These are phyloP conservation scores for Emergomyces pasteurianus DNA, from an alignment of 2,329 filamentous ascomycete genomes.

Conservation along the genomic window DNA sequence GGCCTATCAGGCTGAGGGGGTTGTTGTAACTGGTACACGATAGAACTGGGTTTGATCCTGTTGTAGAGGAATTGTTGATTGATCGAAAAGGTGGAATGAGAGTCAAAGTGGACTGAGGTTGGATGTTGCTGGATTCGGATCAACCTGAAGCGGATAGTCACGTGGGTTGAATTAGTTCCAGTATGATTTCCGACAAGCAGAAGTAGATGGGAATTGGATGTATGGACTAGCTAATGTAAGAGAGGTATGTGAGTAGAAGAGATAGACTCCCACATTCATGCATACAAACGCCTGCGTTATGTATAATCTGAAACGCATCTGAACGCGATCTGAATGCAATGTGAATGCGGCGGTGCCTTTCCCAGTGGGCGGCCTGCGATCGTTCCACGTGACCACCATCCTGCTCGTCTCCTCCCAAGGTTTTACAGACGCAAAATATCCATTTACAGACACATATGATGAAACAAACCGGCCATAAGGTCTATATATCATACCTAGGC, in stretches of 20 bases:
- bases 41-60: neutral
- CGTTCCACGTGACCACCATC: too few relatives aligned
- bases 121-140: neutral
- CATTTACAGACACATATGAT: too few relatives aligned
- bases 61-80: neutral
- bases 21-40: neutral
- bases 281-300: neutral
- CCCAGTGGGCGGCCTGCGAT: too few relatives aligned
- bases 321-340: neutral
- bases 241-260: neutral
- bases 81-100: neutral
- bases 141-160: neutral
- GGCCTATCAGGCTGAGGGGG: constrained; percentile 11
- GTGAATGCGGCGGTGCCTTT: too few relatives aligned
- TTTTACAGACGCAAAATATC: too few relatives aligned
- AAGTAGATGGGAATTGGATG: neutral
- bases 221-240: neutral
- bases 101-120: neutral
- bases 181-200: neutral
- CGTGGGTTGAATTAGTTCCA: neutral
- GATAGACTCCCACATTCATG: neutral
- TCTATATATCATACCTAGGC: too few relatives aligned
- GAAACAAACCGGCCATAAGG: too few relatives aligned
- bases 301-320: neutral
- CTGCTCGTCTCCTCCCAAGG: too few relatives aligned